A percentile compares a stretch with the other conserved stretches of the same genome.
Conservation (phyloP, 2,329 filamentous ascomycete genomes). For the Colletotrichum tropicicola region DNA sequence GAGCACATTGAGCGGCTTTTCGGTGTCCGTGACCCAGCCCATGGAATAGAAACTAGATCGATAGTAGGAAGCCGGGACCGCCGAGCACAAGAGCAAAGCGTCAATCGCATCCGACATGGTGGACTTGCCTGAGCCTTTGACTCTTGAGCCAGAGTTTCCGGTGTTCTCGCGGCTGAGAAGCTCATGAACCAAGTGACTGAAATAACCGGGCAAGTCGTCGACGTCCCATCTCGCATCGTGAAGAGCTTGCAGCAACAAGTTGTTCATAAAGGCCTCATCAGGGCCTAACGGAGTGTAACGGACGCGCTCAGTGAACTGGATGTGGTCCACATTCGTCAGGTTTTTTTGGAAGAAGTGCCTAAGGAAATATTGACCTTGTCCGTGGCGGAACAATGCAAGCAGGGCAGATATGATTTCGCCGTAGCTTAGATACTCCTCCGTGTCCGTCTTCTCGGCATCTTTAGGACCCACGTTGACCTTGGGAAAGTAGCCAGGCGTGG, state of each 20-base stretch:
- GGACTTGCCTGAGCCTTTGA: conserved; percentile 1
- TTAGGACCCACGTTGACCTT: conserved; percentile 43
- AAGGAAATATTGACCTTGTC: conserved; percentile 42
- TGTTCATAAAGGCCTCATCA: conserved; percentile 36
- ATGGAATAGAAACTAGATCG: neutral
- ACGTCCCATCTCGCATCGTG: conserved; percentile 38
- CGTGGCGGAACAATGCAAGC: conserved; percentile 44
- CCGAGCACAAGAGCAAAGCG: conserved; percentile 4
- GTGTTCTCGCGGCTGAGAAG: neutral
- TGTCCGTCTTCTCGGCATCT: conserved; percentile 37
- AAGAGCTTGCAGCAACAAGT: conserved; percentile 40
- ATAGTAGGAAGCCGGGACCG: neutral
- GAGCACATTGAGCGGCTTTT: neutral
- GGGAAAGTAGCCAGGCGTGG: conserved; percentile 45
- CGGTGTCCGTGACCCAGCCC: neutral
- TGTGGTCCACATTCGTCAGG: conserved; percentile 35
- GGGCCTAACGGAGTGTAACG: conserved; percentile 38
- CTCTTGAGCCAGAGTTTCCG: neutral
- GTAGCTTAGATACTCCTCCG: conserved; percentile 43
- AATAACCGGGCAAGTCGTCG: conserved; percentile 20
- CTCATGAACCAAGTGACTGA: neutral
- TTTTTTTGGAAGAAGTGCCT: conserved; percentile 42
- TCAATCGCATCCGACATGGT: conserved; percentile 11
- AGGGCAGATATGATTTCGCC: conserved; percentile 44
- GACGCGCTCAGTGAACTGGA: conserved; percentile 34